Conservation (phyloP, 208 protist species). For the Leishmania braziliensis region DNA sequence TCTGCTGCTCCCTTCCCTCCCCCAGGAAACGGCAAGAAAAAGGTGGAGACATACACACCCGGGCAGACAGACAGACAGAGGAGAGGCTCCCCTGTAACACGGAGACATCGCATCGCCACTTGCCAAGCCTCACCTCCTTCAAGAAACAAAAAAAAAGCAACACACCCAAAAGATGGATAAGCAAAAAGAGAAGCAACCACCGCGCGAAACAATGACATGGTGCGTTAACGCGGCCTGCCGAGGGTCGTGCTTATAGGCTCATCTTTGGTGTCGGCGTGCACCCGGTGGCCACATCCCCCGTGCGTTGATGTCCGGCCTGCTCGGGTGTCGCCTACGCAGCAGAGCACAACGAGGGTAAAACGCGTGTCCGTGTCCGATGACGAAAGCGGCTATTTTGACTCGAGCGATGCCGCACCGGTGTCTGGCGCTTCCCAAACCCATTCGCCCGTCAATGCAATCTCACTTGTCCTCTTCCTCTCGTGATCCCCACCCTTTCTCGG, state of each 20-base stretch:
- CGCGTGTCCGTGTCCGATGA: not conserved
- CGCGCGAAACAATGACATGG: not conserved
- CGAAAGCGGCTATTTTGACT: not conserved
- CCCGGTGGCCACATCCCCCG: not conserved
- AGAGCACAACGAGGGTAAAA: not conserved
- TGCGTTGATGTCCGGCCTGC: not conserved
- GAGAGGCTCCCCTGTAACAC: not conserved
- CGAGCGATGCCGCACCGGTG: not conserved
- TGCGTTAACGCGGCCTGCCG: not conserved
- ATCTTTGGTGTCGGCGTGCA: not conserved
- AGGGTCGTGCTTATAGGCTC: not conserved
- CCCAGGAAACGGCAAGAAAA: constrained; percentile 2
- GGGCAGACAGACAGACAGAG: not conserved
- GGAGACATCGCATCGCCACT: not conserved
- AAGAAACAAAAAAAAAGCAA: not conserved
- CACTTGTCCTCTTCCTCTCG: not conserved
- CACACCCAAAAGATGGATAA: not conserved
- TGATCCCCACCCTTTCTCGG: not conserved
- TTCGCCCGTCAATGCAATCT: not conserved
- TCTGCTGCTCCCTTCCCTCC: not conserved
- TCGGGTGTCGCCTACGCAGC: not conserved
- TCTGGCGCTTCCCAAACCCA: not conserved
- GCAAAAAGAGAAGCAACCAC: not conserved
- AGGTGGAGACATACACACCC: not conserved
- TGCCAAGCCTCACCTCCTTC: not conserved